Conservation (phyloP, 805 yeast genomes). For the Ascoidea rubescens region DNA sequence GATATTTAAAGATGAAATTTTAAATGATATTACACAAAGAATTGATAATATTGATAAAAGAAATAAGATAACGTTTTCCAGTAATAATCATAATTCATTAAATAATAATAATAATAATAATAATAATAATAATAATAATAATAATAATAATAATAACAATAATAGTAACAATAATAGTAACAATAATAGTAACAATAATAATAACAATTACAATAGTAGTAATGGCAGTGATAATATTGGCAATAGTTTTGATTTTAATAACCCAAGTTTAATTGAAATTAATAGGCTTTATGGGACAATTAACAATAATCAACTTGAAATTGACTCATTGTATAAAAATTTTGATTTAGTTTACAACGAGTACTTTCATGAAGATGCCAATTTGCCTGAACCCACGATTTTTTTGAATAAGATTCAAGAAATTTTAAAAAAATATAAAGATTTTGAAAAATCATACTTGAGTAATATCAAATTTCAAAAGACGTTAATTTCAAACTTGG, state of each 20-base stretch:
- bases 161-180: not conserved
- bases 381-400: too few relatives aligned
- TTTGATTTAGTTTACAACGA: not conserved
- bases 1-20: conserved; percentile 22
- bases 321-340: too few relatives aligned
- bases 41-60: conserved; percentile 2
- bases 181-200: not conserved
- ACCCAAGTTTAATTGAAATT: not conserved
- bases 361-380: not conserved
- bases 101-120: too few relatives aligned
- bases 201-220: not conserved
- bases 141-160: not conserved
- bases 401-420: too few relatives aligned
- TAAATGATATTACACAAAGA: conserved; percentile 10
- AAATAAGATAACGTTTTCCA: too few relatives aligned
- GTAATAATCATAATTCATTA: too few relatives aligned
- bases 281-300: too few relatives aligned
- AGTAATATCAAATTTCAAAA: too few relatives aligned
- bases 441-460: not conserved
- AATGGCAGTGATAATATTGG: not conserved
- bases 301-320: too few relatives aligned
- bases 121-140: too few relatives aligned
- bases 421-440: too few relatives aligned
- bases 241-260: too few relatives aligned
- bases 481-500: not conserved